Evolutionary conservation across 371 early-diverging fungal species (phyloP).

Genomic region (Haplosporangium sp.): DNA sequence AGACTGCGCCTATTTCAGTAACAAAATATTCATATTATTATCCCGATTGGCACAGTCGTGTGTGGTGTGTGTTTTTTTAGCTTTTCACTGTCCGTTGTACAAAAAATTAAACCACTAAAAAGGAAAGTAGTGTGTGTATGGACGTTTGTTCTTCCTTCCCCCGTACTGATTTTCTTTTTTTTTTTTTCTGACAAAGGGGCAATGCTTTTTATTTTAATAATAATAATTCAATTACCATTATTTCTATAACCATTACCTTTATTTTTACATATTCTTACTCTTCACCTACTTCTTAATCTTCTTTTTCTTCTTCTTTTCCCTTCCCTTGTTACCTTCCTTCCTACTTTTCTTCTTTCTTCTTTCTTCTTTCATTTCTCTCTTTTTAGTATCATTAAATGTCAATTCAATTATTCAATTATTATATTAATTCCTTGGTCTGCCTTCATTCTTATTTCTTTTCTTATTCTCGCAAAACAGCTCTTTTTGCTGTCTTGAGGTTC

Average conservation of each 20-base stretch:
- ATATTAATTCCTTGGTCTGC: background rate
- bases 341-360: constrained; percentile 1
- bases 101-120: background rate
- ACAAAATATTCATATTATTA: too few relatives aligned
- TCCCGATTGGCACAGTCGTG: too few relatives aligned
- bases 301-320: constrained; percentile 1
- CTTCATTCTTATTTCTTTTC: background rate
- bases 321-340: background rate
- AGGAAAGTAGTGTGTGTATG: background rate
- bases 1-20: too few relatives aligned
- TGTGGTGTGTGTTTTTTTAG: too few relatives aligned
- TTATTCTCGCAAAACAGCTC: background rate
- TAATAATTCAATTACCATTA: too few relatives aligned
- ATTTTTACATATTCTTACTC: too few relatives aligned
- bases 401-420: too few relatives aligned
- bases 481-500: background rate
- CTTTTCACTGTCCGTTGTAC: background rate
- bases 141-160: constrained; percentile 6
- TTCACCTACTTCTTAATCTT: background rate
- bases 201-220: too few relatives aligned
- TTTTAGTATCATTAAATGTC: background rate
- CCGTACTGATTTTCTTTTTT: background rate
- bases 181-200: too few relatives aligned
- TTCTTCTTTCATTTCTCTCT: background rate
- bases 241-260: background rate